Evolutionary conservation across 768 basidiomycete genomes (phyloP).

Genomic region (Mycena sanguinolenta): DNA sequence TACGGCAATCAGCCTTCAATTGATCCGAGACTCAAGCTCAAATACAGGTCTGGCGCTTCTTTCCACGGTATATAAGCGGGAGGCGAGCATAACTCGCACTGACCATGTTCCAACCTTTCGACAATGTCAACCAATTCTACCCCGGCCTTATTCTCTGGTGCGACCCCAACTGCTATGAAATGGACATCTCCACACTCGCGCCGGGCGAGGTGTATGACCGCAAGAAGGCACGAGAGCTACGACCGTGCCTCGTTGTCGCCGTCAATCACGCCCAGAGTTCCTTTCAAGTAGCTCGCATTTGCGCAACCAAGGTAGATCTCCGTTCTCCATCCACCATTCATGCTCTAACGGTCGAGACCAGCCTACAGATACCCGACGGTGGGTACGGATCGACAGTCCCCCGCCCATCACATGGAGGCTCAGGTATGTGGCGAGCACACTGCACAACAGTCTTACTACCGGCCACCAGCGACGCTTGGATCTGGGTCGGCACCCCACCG

Average conservation of each 20-base stretch:
- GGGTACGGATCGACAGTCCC: constrained; percentile 15
- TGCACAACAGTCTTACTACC: no score
- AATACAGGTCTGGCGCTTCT: background rate
- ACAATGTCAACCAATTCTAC: constrained; percentile 12
- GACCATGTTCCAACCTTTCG: constrained; percentile 18
- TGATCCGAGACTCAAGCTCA: background rate
- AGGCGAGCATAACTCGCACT: background rate
- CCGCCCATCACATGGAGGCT: constrained; percentile 14
- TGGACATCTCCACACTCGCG: constrained; percentile 11
- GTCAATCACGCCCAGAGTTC: background rate
- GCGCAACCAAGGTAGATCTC: constrained; percentile 4
- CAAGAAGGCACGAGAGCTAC: background rate
- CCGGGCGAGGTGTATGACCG: constrained; percentile 2
- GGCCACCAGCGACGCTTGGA: constrained; percentile 9
- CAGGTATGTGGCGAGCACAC: no score
- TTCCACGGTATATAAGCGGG: background rate
- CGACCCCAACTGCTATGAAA: constrained; percentile 13
- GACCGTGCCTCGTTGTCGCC: constrained; percentile 14
- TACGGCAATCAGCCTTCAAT: no score
- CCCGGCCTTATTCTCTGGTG: constrained; percentile 25
- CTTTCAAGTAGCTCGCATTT: constrained; percentile 8
- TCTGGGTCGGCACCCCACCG: constrained; percentile 26
- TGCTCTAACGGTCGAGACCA: background rate
- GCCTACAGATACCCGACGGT: constrained; percentile 17
- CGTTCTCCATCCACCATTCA: background rate